Evolutionary conservation across 1,284 basidiomycete genomes (phyloP).

Genomic region (Phlebopus sp.): DNA sequence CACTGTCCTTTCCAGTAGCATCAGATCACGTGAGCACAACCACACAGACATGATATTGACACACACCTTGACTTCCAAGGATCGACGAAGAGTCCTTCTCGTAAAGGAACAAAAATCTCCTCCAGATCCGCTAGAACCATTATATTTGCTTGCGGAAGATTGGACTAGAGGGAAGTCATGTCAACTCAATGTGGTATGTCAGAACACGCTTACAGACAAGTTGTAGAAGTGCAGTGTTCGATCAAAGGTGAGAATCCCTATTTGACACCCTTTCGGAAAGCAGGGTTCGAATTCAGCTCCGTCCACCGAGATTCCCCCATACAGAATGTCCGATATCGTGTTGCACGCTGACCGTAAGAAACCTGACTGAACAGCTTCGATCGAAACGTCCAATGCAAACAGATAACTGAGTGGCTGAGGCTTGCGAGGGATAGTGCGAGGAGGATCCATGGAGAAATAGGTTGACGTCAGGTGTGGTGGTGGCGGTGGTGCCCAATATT

Average conservation of each 20-base stretch:
- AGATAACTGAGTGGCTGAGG: slow-evolving; percentile 77
- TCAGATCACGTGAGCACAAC: slow-evolving; percentile 10
- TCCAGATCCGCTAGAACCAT: slow-evolving; percentile 87
- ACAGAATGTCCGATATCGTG: slow-evolving; percentile 67
- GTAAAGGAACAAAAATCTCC: slow-evolving; percentile 87
- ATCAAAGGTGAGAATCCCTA: slow-evolving; percentile 90
- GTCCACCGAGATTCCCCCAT: slow-evolving; percentile 51
- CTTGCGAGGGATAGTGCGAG: slow-evolving; percentile 45
- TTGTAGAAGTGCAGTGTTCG: slow-evolving; percentile 87
- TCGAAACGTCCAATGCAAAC: slow-evolving; percentile 89
- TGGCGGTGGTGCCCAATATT: slow-evolving; percentile 85
- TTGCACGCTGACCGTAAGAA: slow-evolving; percentile 72
- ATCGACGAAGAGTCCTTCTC: slow-evolving; percentile 77
- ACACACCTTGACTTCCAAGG: slow-evolving; percentile 67
- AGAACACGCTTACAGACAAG: slow-evolving; percentile 63
- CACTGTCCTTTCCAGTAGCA: slow-evolving; percentile 39
- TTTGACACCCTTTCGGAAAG: slow-evolving; percentile 50
- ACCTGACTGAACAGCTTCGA: slow-evolving; percentile 69
- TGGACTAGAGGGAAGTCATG: slow-evolving; percentile 42
- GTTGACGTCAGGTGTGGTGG: slow-evolving; percentile 51
- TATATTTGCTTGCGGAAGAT: slow-evolving; percentile 63
- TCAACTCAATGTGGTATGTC: slow-evolving; percentile 19
- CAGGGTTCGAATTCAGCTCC: slow-evolving; percentile 43
- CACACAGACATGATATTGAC: not conserved
- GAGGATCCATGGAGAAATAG: slow-evolving; percentile 48